phyloP scores from a whole-genome alignment of 2,329 filamentous ascomycete species.

The Trichophyton rubrum region DNA sequence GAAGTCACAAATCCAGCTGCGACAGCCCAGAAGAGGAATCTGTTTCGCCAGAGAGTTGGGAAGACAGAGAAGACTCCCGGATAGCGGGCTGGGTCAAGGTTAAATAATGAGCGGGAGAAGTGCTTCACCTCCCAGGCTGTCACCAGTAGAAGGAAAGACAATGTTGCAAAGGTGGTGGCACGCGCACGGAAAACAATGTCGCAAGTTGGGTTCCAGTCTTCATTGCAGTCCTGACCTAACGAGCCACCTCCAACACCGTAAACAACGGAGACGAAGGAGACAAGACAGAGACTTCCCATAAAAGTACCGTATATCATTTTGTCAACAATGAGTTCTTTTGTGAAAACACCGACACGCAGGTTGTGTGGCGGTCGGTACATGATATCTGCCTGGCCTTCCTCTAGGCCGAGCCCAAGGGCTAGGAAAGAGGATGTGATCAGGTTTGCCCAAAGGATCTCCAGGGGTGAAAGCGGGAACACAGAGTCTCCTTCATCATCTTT shows the following conservation, averaged over 20 bases:
- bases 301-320: conserved; percentile 33
- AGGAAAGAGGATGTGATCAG: conserved; percentile 79
- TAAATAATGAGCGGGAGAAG: conserved; percentile 62
- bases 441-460: conserved; percentile 87
- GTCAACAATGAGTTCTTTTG: conserved; percentile 29
- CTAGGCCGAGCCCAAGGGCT: conserved; percentile 73
- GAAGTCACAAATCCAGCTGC: conserved; percentile 43
- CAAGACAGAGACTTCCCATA: conserved; percentile 36
- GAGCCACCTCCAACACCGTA: conserved; percentile 31
- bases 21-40: conserved; percentile 57
- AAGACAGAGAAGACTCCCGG: conserved; percentile 54
- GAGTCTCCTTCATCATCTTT: conserved; percentile 58
- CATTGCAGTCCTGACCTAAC: conserved; percentile 45
- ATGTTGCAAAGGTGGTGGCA: conserved; percentile 58
- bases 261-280: conserved; percentile 29
- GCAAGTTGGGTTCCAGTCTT: conserved; percentile 37
- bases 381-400: conserved; percentile 60
- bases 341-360: conserved; percentile 30
- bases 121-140: conserved; percentile 68
- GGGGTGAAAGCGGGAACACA: conserved; percentile 71
- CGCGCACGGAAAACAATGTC: conserved; percentile 53
- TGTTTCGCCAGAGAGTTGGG: conserved; percentile 54
- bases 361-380: conserved; percentile 70
- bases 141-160: conserved; percentile 64
- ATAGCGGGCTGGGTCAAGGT: conserved; percentile 40